Base-by-base conservation (phyloP, 495 filamentous ascomycete genomes). In the Aspergillus funiculosus region DNA sequence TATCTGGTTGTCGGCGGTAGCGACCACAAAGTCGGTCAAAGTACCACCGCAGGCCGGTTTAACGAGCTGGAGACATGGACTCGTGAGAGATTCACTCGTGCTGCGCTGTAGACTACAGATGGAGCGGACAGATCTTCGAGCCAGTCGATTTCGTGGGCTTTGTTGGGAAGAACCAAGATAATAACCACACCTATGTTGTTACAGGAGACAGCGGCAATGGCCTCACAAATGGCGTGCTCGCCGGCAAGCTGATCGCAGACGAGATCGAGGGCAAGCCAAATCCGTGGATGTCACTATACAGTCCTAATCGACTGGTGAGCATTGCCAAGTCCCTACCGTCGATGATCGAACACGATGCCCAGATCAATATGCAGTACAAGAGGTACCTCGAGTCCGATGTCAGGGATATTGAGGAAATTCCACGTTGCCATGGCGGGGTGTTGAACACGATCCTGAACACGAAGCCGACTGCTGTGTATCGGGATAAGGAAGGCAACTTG, bases 11-110 rank as follows among this genome's bases (percentile, higher is more conserved):
- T 78, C n/a, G 77, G 77, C 4, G 77, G 78, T 1, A 69, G 71
- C 47, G 78, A 81, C 50, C 79, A 82, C 64, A 77, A 77, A 56
- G 78, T 81, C 25, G 76, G 78, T 0, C 75, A 81, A 47, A 74
- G 76, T 26, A 21, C 56, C 5, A 30, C 51, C 3, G 37, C 45
- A 2, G 68, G 65, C 10, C 65, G 68, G 18, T 77, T 68, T 31
- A 59, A 59, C 0, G 69, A 72, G 48, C 67, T 79, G 2, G 76
- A 73, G 48, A 45, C 38, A 1, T 81, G 77, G 76, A 66, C 68
- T 6, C 66, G 74, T 9, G 64, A 69, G 43, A 66, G 77, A 21
- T 80, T 80, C 56, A 61, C 77, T 0, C 59, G 69, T 36, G 73
- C 69, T 1, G 66, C 1, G 48, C 45, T 3, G 62, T 69, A 2